phyloP scores from a whole-genome alignment of 2,329 filamentous ascomycete species.

The Bretziella fagacearum region DNA sequence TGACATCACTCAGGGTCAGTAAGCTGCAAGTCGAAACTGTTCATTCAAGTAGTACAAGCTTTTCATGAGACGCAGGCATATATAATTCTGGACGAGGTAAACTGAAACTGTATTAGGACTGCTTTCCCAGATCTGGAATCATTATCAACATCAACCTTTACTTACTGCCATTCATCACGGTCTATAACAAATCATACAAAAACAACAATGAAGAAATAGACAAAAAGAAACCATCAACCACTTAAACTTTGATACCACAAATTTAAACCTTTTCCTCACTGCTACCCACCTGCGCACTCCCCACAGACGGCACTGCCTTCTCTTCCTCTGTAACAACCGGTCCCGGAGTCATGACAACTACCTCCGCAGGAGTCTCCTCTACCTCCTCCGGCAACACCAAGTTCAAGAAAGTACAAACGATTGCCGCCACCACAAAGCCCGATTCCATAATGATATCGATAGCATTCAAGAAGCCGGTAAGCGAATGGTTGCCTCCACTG shows the following conservation, averaged over 20 bases:
- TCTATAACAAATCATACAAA: neutral
- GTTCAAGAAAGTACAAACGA: conserved; percentile 58
- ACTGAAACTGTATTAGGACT: neutral
- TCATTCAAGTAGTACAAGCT: too few species aligned
- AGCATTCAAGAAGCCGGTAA: conserved; percentile 59
- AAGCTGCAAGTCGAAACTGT: too few species aligned
- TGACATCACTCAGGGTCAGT: too few species aligned
- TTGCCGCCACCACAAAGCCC: conserved; percentile 57
- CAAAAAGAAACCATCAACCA: neutral
- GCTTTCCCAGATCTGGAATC: neutral
- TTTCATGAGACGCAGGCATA: too few species aligned
- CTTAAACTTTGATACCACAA: neutral
- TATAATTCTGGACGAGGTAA: too few species aligned
- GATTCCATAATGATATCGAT: conserved; percentile 58
- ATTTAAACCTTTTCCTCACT: conserved; percentile 10
- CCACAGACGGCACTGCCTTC: conserved; percentile 1
- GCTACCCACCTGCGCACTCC: neutral
- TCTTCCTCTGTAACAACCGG: neutral
- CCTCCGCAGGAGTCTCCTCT: conserved; percentile 33
- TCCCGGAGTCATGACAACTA: neutral
- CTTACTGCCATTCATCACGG: neutral
- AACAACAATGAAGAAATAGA: neutral
- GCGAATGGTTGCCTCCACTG: conserved; percentile 44
- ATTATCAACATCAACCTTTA: neutral
- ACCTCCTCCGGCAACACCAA: conserved; percentile 55